Percentiles rank a stretch among this genome's conserved stretches.
phyloP scores from a whole-genome alignment of 208 protist species.

The Leishmania major region DNA sequence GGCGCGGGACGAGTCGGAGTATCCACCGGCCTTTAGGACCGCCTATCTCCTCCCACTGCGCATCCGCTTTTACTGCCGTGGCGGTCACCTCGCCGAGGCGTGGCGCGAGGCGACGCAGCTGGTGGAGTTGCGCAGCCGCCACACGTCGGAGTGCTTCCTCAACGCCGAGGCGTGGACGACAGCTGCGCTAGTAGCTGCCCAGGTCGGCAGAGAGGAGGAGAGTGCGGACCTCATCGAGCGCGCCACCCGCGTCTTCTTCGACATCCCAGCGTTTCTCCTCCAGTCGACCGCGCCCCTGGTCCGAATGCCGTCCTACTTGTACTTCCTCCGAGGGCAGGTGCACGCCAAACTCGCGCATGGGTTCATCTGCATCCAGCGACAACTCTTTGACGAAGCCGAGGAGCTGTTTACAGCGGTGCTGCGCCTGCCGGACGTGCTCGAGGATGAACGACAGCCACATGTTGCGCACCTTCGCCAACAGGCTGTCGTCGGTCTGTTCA shows the following conservation, averaged over 20 bases:
- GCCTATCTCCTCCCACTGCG: conserved; percentile 30
- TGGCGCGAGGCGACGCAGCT: conserved; percentile 23
- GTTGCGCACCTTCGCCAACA: conserved; percentile 32
- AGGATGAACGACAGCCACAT: conserved; percentile 21
- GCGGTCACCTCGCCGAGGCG: conserved; percentile 21
- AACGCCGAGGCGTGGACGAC: conserved; percentile 28
- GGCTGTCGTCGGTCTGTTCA: conserved; percentile 43
- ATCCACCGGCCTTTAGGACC: conserved; percentile 10
- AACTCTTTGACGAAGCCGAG: conserved; percentile 31
- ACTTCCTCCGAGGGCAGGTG: conserved; percentile 27
- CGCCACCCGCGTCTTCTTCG: conserved; percentile 27
- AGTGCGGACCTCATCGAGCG: conserved; percentile 27
- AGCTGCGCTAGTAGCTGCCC: conserved; percentile 26
- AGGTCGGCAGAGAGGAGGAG: neutral
- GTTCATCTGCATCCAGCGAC: conserved; percentile 21
- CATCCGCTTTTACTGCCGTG: conserved; percentile 22
- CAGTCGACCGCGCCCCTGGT: neutral
- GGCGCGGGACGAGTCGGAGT: conserved; percentile 4
- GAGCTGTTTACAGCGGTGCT: conserved; percentile 29
- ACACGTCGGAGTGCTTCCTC: conserved; percentile 24
- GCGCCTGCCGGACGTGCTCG: conserved; percentile 31
- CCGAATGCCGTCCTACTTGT: conserved; percentile 26
- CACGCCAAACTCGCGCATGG: conserved; percentile 21
- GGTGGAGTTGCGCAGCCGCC: conserved; percentile 11
- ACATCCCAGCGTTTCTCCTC: conserved; percentile 31